Evolutionary conservation across 768 basidiomycete genomes (phyloP).

Genomic region (Tricholoma bakamatsutake): DNA sequence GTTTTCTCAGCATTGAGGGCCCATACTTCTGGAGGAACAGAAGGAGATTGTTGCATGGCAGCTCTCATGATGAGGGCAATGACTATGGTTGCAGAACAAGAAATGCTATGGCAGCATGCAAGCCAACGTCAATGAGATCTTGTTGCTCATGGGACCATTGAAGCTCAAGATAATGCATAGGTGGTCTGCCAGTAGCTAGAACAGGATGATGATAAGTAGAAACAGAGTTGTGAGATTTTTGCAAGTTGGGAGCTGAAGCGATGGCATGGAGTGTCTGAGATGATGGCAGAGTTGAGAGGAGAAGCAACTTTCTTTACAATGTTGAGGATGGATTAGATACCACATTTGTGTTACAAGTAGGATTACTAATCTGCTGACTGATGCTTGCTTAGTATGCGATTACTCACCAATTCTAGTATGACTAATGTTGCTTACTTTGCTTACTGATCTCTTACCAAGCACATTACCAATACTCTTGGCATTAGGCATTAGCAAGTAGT

Average conservation of each 20-base stretch:
- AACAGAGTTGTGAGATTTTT: slow-evolving; percentile 28
- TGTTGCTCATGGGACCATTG: slow-evolving; percentile 94
- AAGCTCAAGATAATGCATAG: slow-evolving; percentile 84
- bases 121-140: slow-evolving; percentile 75
- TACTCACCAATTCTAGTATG: too few species aligned
- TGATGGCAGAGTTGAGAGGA: slow-evolving; percentile 49
- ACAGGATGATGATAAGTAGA: slow-evolving; percentile 65
- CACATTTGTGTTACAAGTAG: too few species aligned
- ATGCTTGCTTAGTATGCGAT: too few species aligned
- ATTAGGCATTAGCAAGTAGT: too few species aligned
- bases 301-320: slow-evolving; percentile 87
- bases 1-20: too few species aligned
- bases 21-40: too few species aligned
- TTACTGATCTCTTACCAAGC: too few species aligned
- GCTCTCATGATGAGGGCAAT: slow-evolving; percentile 93
- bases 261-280: slow-evolving; percentile 50
- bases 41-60: slow-evolving; percentile 60
- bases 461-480: too few species aligned
- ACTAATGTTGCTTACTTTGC: too few species aligned
- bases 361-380: too few species aligned
- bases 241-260: slow-evolving; percentile 62
- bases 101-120: slow-evolving; percentile 76
- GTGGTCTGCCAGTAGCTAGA: slow-evolving; percentile 61
- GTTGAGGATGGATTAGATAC: slow-evolving; percentile 80
- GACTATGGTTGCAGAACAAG: slow-evolving; percentile 82